phyloP scores from a whole-genome alignment of 1,284 basidiomycete species.

The Ustilago loliicola region DNA sequence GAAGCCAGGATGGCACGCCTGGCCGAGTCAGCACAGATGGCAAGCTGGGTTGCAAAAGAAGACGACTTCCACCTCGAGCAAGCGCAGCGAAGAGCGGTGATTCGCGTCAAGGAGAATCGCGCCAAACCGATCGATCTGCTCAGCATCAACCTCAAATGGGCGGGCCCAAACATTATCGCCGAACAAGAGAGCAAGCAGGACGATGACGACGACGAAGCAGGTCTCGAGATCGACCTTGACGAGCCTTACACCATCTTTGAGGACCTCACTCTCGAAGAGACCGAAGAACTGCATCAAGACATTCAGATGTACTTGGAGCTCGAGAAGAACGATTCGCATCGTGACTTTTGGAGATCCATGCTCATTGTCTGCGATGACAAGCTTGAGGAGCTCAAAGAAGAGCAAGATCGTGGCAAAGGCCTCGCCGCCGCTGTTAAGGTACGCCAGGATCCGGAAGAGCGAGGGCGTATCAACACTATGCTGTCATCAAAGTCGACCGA shows the following conservation, averaged over 20 bases:
- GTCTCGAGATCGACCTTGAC: slow-evolving; percentile 96
- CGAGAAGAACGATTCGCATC: slow-evolving; percentile 85
- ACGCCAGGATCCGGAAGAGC: slow-evolving; percentile 60
- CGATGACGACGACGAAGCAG: slow-evolving; percentile 83
- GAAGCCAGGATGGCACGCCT: slow-evolving; percentile 86
- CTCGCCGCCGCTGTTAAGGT: slow-evolving; percentile 73
- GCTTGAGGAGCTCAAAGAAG: slow-evolving; percentile 75
- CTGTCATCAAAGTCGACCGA: slow-evolving; percentile 72
- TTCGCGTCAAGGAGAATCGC: slow-evolving; percentile 92
- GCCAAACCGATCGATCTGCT: slow-evolving; percentile 74
- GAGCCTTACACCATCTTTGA: slow-evolving; percentile 98
- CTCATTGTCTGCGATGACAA: slow-evolving; percentile 95
- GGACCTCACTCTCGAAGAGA: slow-evolving; percentile 88
- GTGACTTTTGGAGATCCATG: slow-evolving; percentile 99
- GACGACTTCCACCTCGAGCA: slow-evolving; percentile 97
- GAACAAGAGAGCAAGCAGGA: slow-evolving; percentile 84
- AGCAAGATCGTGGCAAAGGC: slow-evolving; percentile 62
- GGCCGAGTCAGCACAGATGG: slow-evolving; percentile 95
- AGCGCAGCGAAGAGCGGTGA: slow-evolving; percentile 88
- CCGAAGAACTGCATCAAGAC: slow-evolving; percentile 92
- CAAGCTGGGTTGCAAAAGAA: slow-evolving; percentile 96
- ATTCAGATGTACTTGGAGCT: slow-evolving; percentile 91
- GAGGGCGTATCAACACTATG: slow-evolving; percentile 64
- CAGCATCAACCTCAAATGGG: slow-evolving; percentile 68
- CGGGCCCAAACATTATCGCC: slow-evolving; percentile 83